Evolutionary conservation across 345 rosid species (phyloP).

Genomic region (Gossypium arboreum): DNA sequence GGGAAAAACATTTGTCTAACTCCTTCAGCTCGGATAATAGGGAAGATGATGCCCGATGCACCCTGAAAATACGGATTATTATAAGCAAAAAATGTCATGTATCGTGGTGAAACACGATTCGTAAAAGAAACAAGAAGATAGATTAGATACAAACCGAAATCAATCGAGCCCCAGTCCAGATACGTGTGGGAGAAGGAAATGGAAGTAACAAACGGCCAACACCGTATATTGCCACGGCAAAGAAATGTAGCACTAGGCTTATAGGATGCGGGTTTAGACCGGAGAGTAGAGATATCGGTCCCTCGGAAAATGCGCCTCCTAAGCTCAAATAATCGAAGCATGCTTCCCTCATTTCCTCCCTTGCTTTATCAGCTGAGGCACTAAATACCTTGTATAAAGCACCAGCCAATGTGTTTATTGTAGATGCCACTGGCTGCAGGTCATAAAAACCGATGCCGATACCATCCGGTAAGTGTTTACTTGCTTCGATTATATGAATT

Average conservation of each 20-base stretch:
- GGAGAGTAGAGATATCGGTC: slow-evolving; percentile 35
- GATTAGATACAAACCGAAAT: slow-evolving; percentile 27
- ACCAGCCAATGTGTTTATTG: slow-evolving; percentile 41
- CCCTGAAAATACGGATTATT: slow-evolving; percentile 5
- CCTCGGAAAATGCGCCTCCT: slow-evolving; percentile 35
- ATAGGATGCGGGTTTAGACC: slow-evolving; percentile 40
- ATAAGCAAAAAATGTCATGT: background rate
- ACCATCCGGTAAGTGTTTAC: background rate
- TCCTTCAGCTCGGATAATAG: slow-evolving; percentile 16
- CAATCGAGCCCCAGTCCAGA: slow-evolving; percentile 30
- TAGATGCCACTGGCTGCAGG: slow-evolving; percentile 37
- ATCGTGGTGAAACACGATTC: background rate
- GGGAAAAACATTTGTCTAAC: slow-evolving; percentile 20
- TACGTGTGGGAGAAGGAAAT: slow-evolving; percentile 29
- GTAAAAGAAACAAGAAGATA: background rate
- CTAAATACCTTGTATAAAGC: slow-evolving; percentile 32
- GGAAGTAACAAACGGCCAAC: slow-evolving; percentile 32
- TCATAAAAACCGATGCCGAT: background rate
- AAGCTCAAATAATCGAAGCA: slow-evolving; percentile 39
- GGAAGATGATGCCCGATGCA: slow-evolving; percentile 19
- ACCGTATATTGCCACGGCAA: slow-evolving; percentile 31
- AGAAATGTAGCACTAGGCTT: slow-evolving; percentile 34
- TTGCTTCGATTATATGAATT: background rate
- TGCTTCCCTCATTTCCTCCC: slow-evolving; percentile 34
- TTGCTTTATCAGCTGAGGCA: slow-evolving; percentile 29